Percentiles rank a stretch among this genome's conserved stretches.
These are phyloP conservation scores for Xylaria longipes DNA, from an alignment of 495 filamentous ascomycete genomes.

Conservation along the genomic window DNA sequence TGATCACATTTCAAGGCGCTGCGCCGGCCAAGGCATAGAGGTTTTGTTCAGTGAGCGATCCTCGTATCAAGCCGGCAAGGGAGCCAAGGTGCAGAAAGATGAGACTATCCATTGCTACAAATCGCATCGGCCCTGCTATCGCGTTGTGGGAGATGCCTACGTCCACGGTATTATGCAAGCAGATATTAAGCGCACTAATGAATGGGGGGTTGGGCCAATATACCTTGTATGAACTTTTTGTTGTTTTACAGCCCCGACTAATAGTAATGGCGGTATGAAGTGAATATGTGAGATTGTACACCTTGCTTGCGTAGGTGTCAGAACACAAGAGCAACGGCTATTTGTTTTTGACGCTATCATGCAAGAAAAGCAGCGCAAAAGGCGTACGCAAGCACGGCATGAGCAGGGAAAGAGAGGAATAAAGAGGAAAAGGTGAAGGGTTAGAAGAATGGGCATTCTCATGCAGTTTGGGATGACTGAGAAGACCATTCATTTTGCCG, in stretches of 20 bases:
- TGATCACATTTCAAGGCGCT: not conserved
- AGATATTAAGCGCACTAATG: conserved; percentile 18
- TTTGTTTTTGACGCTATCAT: not conserved
- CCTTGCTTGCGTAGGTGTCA: no score
- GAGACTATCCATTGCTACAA: not conserved
- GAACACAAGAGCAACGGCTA: not conserved
- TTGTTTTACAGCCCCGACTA: not conserved
- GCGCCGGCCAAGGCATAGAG: not conserved
- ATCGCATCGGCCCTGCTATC: conserved; percentile 4
- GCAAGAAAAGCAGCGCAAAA: no score
- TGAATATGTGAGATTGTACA: no score
- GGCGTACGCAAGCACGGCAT: no score
- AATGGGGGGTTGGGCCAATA: conserved; percentile 1
- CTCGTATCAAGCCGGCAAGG: conserved; percentile 14
- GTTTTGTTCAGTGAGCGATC: conserved; percentile 19
- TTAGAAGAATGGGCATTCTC: not conserved
- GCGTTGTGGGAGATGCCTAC: conserved; percentile 31
- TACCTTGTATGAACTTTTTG: conserved; percentile 3
- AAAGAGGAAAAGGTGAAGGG: no score
- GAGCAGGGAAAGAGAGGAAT: not conserved
- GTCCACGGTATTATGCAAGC: conserved; percentile 35
- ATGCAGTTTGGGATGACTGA: not conserved
- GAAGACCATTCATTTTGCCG: conserved; percentile 5
- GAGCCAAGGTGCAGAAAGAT: not conserved
- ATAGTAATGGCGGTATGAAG: not conserved